Evolutionary conservation across 116 monocot genomes (phyloP), one percentile per base, ranked within the genome.

Genomic region (Posidonia oceanica): DNA sequence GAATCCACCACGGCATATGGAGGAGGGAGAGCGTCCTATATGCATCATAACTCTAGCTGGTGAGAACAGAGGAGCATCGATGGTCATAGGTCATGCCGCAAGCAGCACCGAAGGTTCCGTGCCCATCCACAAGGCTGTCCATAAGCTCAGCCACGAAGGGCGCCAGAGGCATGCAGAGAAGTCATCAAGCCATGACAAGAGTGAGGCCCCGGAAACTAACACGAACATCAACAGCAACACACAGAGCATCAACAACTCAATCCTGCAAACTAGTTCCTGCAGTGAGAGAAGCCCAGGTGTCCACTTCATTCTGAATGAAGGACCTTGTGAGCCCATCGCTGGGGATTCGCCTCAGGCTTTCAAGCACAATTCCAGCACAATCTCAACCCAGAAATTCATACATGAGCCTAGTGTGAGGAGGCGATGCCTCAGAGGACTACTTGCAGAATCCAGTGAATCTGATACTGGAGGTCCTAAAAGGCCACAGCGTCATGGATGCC

Each of bases 201-300:
- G 48, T 22, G 66, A 42, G 41, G 40, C 42, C 7, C 23, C 12
- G 57, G 57, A 38, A 7, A 51, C 5, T 20, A 7, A 42, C 7
- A 56, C 70, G 37, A 69, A 76, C 23, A 71, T 94, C 29, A 94
- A 89, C 61, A 83, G 83, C 70, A 94, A 94, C 71, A 83, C 90
- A 22, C 87, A 94, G 61, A 84, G 85, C 76, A 83, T 94, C 69
- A 94, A 94, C 71, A 94, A 90, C 80, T 90, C 90, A 22, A 53
- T 87, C 23, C 23, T 94, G 55, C 73, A 85, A n/a, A 85, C 80
- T n/a, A 90, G 82, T 52, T 80, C 69, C 3, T 90, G 83, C 75
- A 70, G 62, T 39, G 82, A 76, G 59, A 59, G 59, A 59, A 74
- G 81, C 71, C 87, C 94, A 3, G 94, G 90, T 5, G 82, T 90